Evolutionary conservation across 257 asterid genomes (phyloP), one percentile per base, ranked within the genome.

Genomic region (Knoxia roxburghii): DNA sequence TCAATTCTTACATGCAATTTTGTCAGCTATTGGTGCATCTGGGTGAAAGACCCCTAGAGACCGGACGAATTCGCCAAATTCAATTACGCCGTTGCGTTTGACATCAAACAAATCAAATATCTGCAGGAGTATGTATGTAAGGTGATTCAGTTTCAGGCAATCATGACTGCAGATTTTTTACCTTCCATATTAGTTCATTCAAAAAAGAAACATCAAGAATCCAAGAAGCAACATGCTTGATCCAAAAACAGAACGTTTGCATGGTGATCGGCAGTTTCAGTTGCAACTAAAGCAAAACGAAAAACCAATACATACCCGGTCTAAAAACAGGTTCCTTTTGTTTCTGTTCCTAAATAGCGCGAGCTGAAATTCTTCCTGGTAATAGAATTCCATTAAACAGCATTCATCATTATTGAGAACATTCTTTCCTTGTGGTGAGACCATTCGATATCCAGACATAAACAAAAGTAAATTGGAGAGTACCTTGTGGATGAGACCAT

Each of bases 401-500:
- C 52, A 66, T 40, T 54, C 17, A 33, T 72, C 37, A 59, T 30
- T 56, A 0, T 2, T 41, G 11, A 14, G 35, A 13, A 29, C 52
- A 39, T 48, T 41, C 58, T 49, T 48, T 29, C 26, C 43, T 37
- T 50, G 10, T n/a, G 50, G 33, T 0, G 48, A 46, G 39, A 64
- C 7, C 10, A 21, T 32, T 64, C 43, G 12, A 26, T 32, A 64
- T 30, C 57, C 55, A 46, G 33, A 64, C 15, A 46, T 23, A 20
- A 65, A 4, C 6, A 60, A 14, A 21, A 24, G 13, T 27, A 70
- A 70, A 40, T 53, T 30, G 54, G 53, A 58, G 39, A 72, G 24
- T 81, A 86, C 97, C 96, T 86, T 93, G 81, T 93, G 94, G 78
- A 93, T 93, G 76, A 90, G 94, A 14, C 98, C 97, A 61, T 93